Evolutionary conservation across 495 filamentous ascomycete species (phyloP).

Genomic region (Talaromyces liani): DNA sequence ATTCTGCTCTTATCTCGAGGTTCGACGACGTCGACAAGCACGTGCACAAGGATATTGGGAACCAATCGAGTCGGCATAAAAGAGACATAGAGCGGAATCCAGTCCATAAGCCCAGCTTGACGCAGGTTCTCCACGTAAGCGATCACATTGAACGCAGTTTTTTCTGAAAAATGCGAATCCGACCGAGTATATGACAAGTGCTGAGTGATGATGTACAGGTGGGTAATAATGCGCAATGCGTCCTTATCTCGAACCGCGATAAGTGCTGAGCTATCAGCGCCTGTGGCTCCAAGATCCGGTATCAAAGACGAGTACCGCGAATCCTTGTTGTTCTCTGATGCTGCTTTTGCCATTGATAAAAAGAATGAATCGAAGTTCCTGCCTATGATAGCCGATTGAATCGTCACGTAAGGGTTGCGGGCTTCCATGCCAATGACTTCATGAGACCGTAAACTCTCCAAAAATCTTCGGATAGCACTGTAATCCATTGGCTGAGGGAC

Average conservation of each 20-base stretch:
- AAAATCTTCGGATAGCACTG: slow-evolving; percentile 30
- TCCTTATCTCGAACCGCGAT: slow-evolving; percentile 34
- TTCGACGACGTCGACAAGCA: slow-evolving; percentile 56
- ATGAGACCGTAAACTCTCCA: slow-evolving; percentile 28
- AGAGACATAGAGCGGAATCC: slow-evolving; percentile 82
- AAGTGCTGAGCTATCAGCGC: slow-evolving; percentile 28
- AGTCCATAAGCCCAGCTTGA: slow-evolving; percentile 56
- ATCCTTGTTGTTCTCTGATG: slow-evolving; percentile 24
- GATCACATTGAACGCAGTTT: slow-evolving; percentile 43
- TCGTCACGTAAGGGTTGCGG: slow-evolving; percentile 37
- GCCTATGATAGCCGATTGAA: slow-evolving; percentile 40
- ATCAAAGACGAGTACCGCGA: slow-evolving; percentile 20
- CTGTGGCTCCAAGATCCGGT: slow-evolving; percentile 20
- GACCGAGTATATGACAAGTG: slow-evolving; percentile 26
- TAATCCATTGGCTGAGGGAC: slow-evolving; percentile 33
- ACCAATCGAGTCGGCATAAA: slow-evolving; percentile 50
- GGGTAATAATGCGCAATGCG: slow-evolving; percentile 34
- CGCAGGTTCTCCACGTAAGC: slow-evolving; percentile 76
- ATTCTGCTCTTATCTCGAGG: slow-evolving; percentile 42
- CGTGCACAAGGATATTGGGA: slow-evolving; percentile 36
- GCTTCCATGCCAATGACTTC: slow-evolving; percentile 30
- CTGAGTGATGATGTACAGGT: slow-evolving; percentile 43
- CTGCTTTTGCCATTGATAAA: slow-evolving; percentile 26
- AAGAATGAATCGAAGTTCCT: slow-evolving; percentile 34
- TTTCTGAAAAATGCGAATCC: slow-evolving; percentile 26